These are phyloP conservation scores for Phallus indusiatus DNA, from an alignment of 768 basidiomycete genomes.

Conservation along the genomic window DNA sequence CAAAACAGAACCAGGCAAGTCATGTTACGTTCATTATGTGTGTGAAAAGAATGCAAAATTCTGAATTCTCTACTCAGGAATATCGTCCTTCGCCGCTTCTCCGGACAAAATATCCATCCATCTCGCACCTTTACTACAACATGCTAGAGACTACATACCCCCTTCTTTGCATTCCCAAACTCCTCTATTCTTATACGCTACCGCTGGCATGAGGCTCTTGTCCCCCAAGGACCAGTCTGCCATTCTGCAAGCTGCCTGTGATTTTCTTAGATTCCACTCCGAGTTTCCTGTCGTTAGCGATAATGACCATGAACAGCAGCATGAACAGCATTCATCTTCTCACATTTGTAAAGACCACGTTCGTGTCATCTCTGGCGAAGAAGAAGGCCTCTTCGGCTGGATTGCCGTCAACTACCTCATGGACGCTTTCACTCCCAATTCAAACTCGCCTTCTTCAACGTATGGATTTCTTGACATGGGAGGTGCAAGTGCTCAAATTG, in stretches of 20 bases:
- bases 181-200: conserved; percentile 89
- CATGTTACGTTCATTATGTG: too few species aligned
- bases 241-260: conserved; percentile 70
- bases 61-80: too few species aligned
- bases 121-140: conserved; percentile 71
- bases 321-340: background rate
- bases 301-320: background rate
- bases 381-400: conserved; percentile 98
- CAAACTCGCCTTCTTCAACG: conserved; percentile 51
- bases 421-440: conserved; percentile 66
- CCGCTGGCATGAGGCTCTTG: conserved; percentile 94
- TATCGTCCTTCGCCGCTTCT: conserved; percentile 70
- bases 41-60: too few species aligned
- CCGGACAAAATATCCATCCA: conserved; percentile 66
- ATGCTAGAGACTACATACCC: conserved; percentile 76
- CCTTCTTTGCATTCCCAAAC: conserved; percentile 79
- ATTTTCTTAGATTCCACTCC: conserved; percentile 65
- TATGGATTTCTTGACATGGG: conserved; percentile 99
- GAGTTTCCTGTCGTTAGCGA: conserved; percentile 34
- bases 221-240: conserved; percentile 54
- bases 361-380: conserved; percentile 93
- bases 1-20: conserved; percentile 90
- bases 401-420: conserved; percentile 98
- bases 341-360: conserved; percentile 26
- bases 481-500: conserved; percentile 97